Percentiles rank a stretch among this genome's conserved stretches.
Evolutionary conservation across 2,329 filamentous ascomycete species (phyloP).

Genomic region (Colletotrichum phormii): DNA sequence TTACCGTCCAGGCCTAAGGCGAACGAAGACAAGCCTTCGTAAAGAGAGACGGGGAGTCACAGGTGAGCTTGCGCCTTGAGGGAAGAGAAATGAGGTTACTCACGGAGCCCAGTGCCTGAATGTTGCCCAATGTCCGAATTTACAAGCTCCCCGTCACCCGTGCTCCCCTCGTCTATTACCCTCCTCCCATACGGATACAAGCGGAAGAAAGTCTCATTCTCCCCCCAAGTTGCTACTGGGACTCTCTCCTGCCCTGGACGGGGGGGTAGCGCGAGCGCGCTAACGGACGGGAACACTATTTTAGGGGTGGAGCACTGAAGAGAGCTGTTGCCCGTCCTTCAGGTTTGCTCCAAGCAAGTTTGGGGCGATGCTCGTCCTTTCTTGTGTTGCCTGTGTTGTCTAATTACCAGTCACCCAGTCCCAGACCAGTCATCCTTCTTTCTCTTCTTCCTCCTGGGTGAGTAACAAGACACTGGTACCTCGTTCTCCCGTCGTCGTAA

Average conservation of each 20-base stretch:
- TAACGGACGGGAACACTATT: slow-evolving; percentile 16
- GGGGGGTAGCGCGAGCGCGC: not conserved
- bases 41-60: not conserved
- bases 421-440: too few species aligned
- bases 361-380: not conserved
- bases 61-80: not conserved
- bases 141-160: not conserved
- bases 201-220: not conserved
- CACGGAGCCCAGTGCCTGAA: not conserved
- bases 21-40: not conserved
- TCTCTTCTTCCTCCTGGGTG: not conserved
- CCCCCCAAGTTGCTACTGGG: not conserved
- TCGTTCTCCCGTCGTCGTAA: not conserved
- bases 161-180: not conserved
- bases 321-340: not conserved
- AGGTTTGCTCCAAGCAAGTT: not conserved
- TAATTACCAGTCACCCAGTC: not conserved
- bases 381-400: not conserved
- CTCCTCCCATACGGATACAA: not conserved
- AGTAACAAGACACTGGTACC: not conserved
- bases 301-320: slow-evolving; percentile 3
- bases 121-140: not conserved
- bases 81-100: not conserved
- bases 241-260: not conserved
- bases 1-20: not conserved